Percentiles rank a stretch among this genome's conserved stretches.
These are phyloP conservation scores for Gonium pectorale DNA, from an alignment of 139 green algal genomes.

Conservation along the genomic window DNA sequence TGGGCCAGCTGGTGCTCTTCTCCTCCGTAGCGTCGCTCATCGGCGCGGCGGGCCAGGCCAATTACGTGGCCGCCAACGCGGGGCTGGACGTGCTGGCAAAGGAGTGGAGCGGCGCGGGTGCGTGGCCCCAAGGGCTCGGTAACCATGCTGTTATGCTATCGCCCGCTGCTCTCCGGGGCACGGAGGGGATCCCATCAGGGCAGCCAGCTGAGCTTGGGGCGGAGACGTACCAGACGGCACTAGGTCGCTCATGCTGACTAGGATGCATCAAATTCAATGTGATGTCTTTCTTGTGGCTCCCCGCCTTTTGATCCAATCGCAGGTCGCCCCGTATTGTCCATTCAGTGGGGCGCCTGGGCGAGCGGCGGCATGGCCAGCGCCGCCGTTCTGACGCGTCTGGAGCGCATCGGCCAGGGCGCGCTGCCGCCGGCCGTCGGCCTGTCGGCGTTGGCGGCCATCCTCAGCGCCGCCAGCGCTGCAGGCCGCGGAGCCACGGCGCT, in stretches of 20 bases:
- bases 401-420: slow-evolving; percentile 75
- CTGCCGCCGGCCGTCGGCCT: slow-evolving; percentile 71
- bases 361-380: slow-evolving; percentile 66
- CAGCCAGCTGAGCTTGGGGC: too few species aligned
- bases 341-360: slow-evolving; percentile 73
- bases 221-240: too few species aligned
- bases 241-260: too few species aligned
- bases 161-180: too few species aligned
- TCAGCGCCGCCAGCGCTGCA: neutral
- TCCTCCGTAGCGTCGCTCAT: slow-evolving; percentile 85
- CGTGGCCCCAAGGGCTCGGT: too few species aligned
- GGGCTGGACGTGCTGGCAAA: slow-evolving; percentile 66
- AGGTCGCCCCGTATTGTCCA: slow-evolving; percentile 28
- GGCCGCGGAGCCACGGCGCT: neutral
- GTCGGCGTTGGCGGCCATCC: slow-evolving; percentile 50
- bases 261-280: too few species aligned
- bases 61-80: slow-evolving; percentile 87
- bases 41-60: slow-evolving; percentile 85
- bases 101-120: slow-evolving; percentile 5
- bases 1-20: slow-evolving; percentile 76
- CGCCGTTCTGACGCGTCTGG: slow-evolving; percentile 60
- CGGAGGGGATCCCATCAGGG: too few species aligned
- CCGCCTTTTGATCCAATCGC: neutral
- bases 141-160: too few species aligned
- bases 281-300: too few species aligned